These are phyloP conservation scores for Xylaria multiplex DNA, from an alignment of 2,329 filamentous ascomycete genomes.

Conservation along the genomic window DNA sequence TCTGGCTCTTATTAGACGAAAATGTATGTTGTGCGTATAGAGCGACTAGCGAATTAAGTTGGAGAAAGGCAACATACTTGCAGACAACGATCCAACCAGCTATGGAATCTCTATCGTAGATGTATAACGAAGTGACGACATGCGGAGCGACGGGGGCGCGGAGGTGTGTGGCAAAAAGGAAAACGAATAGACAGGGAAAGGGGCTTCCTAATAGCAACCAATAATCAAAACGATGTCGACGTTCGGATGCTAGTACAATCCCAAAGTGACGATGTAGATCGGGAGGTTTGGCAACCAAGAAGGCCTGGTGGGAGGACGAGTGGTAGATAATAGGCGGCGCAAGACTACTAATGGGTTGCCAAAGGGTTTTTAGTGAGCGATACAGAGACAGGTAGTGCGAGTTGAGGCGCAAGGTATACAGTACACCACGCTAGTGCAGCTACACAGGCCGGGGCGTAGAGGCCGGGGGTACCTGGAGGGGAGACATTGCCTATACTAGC, in stretches of 20 bases:
- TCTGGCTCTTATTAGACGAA: neutral
- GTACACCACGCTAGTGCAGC: constrained; percentile 14
- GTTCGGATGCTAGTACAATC: constrained; percentile 39
- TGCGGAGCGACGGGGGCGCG: constrained; percentile 1
- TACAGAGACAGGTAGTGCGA: constrained; percentile 7
- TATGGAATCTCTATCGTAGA: constrained; percentile 11
- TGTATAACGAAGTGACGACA: constrained; percentile 22
- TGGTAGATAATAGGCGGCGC: constrained; percentile 17
- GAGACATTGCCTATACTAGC: constrained; percentile 4
- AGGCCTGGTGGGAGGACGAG: constrained; percentile 25
- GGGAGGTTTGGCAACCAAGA: constrained; percentile 29
- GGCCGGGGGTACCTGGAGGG: constrained; percentile 11
- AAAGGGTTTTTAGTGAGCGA: constrained; percentile 23
- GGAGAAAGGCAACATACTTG: constrained; percentile 16
- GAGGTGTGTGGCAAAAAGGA: neutral
- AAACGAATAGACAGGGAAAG: constrained; percentile 5
- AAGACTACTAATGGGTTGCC: constrained; percentile 27
- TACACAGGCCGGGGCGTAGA: neutral
- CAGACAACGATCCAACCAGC: constrained; percentile 7
- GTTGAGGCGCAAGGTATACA: constrained; percentile 12
- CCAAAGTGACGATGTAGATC: constrained; percentile 30
- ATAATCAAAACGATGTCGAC: constrained; percentile 10
- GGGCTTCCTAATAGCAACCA: constrained; percentile 13
- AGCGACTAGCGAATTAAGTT: neutral
- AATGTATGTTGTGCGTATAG: neutral